phyloP scores from a whole-genome alignment of 768 basidiomycete genomes.

The Tulasnella sp. region DNA sequence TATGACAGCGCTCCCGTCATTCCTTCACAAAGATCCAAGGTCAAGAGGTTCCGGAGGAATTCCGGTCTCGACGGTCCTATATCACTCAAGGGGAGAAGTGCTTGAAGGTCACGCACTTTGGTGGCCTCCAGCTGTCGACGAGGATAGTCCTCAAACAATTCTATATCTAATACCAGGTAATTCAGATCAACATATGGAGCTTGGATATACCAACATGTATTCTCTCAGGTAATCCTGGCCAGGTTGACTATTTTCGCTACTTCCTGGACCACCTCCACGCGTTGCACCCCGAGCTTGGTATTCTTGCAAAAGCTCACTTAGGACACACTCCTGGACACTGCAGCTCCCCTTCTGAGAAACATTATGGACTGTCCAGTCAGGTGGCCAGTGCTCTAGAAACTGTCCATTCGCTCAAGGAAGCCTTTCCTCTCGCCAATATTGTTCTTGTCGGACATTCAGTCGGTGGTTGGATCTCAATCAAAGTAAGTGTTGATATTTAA shows the following conservation, averaged over 20 bases:
- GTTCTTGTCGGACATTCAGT: slow-evolving; percentile 57
- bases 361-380: slow-evolving; percentile 35
- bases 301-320: slow-evolving; percentile 52
- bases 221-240: not conserved
- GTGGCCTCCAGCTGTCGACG: not conserved
- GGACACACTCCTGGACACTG: slow-evolving; percentile 42
- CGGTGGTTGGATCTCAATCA: slow-evolving; percentile 55
- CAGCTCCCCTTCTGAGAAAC: slow-evolving; percentile 17
- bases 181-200: not conserved
- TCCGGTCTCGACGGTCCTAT: not conserved
- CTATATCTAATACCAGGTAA: slow-evolving; percentile 4
- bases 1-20: not conserved
- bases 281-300: slow-evolving; percentile 28
- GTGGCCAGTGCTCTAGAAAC: slow-evolving; percentile 45
- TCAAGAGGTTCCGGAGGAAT: not conserved
- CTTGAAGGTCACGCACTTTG: slow-evolving; percentile 6
- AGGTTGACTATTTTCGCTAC: not conserved
- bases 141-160: not conserved
- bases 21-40: not conserved
- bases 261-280: not conserved
- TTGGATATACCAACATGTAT: not conserved
- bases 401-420: slow-evolving; percentile 32
- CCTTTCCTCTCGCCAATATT: slow-evolving; percentile 29
- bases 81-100: not conserved
- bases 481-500: slow-evolving; percentile 31